phyloP scores from a whole-genome alignment of 2,329 filamentous ascomycete genomes.

The Monilinia laxa region DNA sequence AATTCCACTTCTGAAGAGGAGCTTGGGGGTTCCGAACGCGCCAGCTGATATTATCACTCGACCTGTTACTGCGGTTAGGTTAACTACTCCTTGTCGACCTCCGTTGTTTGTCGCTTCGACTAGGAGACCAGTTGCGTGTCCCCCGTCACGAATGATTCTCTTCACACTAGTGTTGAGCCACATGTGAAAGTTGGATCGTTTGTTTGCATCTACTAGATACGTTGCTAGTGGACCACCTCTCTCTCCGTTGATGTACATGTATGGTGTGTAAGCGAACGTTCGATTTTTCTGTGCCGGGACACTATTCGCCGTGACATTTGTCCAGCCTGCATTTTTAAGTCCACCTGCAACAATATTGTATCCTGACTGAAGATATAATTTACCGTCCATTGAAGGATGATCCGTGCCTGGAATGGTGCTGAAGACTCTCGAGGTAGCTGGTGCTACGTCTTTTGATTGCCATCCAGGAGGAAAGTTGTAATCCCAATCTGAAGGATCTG shows the following conservation, averaged over 20 bases:
- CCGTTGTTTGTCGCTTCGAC: conserved; percentile 55
- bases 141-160: conserved; percentile 62
- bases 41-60: conserved; percentile 68
- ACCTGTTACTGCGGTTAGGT: conserved; percentile 57
- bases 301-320: conserved; percentile 58
- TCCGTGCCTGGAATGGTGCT: conserved; percentile 69
- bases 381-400: conserved; percentile 63
- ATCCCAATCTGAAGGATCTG: conserved; percentile 66
- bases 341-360: conserved; percentile 62
- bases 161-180: conserved; percentile 66
- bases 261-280: conserved; percentile 62
- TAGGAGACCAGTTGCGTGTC: conserved; percentile 65
- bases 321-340: conserved; percentile 61
- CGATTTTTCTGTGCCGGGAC: conserved; percentile 62
- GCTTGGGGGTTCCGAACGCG: conserved; percentile 59
- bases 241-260: conserved; percentile 66
- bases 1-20: conserved; percentile 68
- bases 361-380: conserved; percentile 65
- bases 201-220: conserved; percentile 63
- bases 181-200: conserved; percentile 63
- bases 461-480: conserved; percentile 70
- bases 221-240: conserved; percentile 69
- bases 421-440: conserved; percentile 62
- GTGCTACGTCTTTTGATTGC: conserved; percentile 62
- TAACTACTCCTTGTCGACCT: conserved; percentile 59